Evolutionary conservation across 2,329 filamentous ascomycete species (phyloP), one percentile per base, ranked within the genome.

Genomic region (Trichophyton verrucosum): DNA sequence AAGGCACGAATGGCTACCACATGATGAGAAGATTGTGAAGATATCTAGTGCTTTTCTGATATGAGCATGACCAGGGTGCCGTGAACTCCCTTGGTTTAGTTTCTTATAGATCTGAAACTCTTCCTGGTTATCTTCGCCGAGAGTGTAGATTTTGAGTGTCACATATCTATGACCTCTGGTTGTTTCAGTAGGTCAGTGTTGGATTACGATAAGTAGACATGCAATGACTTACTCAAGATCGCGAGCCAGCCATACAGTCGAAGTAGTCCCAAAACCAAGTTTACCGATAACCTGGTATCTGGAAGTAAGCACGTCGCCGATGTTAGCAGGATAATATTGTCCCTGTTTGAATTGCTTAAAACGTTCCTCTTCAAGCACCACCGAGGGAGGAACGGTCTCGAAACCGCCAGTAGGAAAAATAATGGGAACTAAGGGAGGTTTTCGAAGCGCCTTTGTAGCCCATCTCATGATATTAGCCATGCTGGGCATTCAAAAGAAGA

Each of bases 291-390:
- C 55, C 60, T 68, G 66, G 46, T 71, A 72, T 49, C 61, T 67
- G 3, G 64, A 67, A 57, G 22, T 42, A 17, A 71, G 65, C 7
- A 73, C 44, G 15, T 72, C 67, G 3, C 71, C 70, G 46, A 71
- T 71, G 38, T 66, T 61, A 4, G 68, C 66, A 46, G 72, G 69
- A 61, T 70, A 74, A 60, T 72, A 73, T 57, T 65, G 55, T 38
- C 36, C 36, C 8, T 38, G 27, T 49, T 66, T 66, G 63, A 69
- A 70, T 9, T 57, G 24, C 44, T 67, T 58, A 61, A 68, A 68
- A 11, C 62, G 64, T 65, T 70, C 68, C 60, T 71, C 66, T 0
- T 70, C 68, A 56, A 68, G 64, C 0, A 68, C 33, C 61, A 64
- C 47, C 3, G 63, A 63, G 2, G 63, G 44, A 60, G 22, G 22